Percentiles rank a stretch among this genome's conserved stretches.
Conservation (phyloP, 345 rosid genomes). For the Passiflora organensis region DNA sequence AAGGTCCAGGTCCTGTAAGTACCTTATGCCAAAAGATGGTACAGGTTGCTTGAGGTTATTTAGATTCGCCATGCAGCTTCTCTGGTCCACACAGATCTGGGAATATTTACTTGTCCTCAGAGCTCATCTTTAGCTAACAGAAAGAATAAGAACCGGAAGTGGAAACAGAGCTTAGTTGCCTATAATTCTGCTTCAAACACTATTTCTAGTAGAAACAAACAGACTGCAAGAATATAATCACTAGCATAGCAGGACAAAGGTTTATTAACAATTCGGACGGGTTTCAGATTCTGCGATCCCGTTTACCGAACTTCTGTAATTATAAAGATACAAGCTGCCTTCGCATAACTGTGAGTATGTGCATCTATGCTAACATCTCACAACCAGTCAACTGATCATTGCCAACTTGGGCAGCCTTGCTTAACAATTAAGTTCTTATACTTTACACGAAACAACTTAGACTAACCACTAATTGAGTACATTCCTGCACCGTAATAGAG, state of each 20-base stretch:
- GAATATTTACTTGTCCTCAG: constrained; percentile 2
- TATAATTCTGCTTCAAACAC: neutral
- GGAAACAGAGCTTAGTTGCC: constrained; percentile 10
- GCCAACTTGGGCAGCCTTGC: neutral
- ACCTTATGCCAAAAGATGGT: neutral
- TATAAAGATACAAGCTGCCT: neutral
- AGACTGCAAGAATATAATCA: constrained; percentile 5
- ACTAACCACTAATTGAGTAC: neutral
- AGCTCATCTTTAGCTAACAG: neutral
- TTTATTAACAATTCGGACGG: constrained; percentile 13
- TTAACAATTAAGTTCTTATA: constrained; percentile 3
- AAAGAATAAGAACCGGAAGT: neutral
- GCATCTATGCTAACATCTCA: neutral
- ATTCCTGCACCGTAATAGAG: no score
- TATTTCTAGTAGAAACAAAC: constrained; percentile 9
- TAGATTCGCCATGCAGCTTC: constrained; percentile 20
- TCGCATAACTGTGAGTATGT: neutral
- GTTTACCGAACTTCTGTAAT: neutral
- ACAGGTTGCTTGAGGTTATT: constrained; percentile 10
- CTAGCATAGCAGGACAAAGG: constrained; percentile 18
- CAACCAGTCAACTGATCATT: neutral
- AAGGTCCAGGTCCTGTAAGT: neutral
- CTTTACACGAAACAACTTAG: neutral
- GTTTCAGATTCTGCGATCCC: constrained; percentile 20
- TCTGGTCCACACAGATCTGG: constrained; percentile 17